Evolutionary conservation across 768 basidiomycete genomes (phyloP), one percentile per base, ranked within the genome.

Genomic region (Russula lepida): DNA sequence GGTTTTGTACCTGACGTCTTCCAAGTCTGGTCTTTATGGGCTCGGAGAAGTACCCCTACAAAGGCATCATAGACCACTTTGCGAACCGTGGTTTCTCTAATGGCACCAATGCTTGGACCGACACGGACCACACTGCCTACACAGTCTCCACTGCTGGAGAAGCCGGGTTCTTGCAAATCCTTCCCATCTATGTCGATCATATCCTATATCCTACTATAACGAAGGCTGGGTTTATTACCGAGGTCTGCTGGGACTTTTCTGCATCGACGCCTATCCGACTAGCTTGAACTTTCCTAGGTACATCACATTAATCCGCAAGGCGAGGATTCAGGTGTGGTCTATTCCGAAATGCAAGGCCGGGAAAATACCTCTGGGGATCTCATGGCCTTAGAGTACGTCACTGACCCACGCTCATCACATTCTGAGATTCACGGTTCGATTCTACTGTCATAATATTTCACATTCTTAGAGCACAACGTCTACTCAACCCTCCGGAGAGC

Each of bases 31-130:
- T 98, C 32, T 98, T 98, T 71, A 89, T 98, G 81, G 97, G 97
- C 6, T 95, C 93, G 0, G 86, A 95, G 69, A 86, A 89, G 67
- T 98, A 93, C 69, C 95, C 95, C 0, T 92, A 91, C 79, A 98
- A 98, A 71, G 95, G 95, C 23, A 86, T 98, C 55, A 82, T 99
- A 57, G 95, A 98, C 74, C 85, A 90, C 59, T 79, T 99, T 23
- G 97, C 97, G 3, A 98, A 98, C 71, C 84, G 94, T 58, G 92
- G 92, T 21, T 93, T 95, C 71, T 89, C 92, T 7, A 84, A 89
- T 63, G 92, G 91, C 35, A 92, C 88, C 9, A 97, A 98, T 71
- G 95, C 95, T 1, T 99, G 95, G 97, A 98, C 97, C 3, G 95
- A 90, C 69, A 94, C 83, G 47, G 92, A 93, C 69, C 87, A 97